phyloP scores from a whole-genome alignment of 495 filamentous ascomycete genomes.

The Collariella sp. region DNA sequence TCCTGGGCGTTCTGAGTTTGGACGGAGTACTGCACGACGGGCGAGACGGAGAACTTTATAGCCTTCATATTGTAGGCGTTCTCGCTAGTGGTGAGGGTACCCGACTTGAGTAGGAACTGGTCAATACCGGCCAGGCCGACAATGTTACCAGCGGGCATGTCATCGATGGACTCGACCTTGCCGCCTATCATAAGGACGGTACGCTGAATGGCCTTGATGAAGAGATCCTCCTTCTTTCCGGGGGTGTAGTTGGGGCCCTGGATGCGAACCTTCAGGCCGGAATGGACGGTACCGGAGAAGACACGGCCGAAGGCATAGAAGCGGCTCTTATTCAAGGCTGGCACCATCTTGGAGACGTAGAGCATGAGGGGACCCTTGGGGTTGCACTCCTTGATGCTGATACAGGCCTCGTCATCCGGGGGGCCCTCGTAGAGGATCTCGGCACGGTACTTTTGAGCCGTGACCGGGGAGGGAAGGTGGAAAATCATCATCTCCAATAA shows the following conservation, averaged over 20 bases:
- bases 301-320: conserved; percentile 99
- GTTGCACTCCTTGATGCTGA: conserved; percentile 96
- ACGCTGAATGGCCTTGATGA: conserved; percentile 99
- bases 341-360: conserved; percentile 99
- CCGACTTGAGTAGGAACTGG: conserved; percentile 99
- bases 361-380: conserved; percentile 97
- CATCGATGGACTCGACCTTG: conserved; percentile 97
- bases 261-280: conserved; percentile 99
- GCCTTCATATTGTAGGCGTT: conserved; percentile 99
- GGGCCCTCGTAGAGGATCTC: conserved; percentile 99
- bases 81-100: conserved; percentile 94
- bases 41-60: conserved; percentile 99
- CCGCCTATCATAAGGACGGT: conserved; percentile 99
- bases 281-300: conserved; percentile 94
- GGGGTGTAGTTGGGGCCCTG: conserved; percentile 98
- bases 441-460: conserved; percentile 94
- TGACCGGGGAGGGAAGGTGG: conserved; percentile 91
- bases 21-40: conserved; percentile 96
- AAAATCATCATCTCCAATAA: conserved; percentile 99
- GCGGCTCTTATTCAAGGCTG: conserved; percentile 98
- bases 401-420: conserved; percentile 77
- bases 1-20: conserved; percentile 99
- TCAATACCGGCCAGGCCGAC: conserved; percentile 98
- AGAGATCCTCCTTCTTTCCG: conserved; percentile 97
- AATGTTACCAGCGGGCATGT: conserved; percentile 99